Evolutionary conservation across 2,329 filamentous ascomycete species (phyloP), one percentile per base, ranked within the genome.

Genomic region (Aspergillus ochraceus): DNA sequence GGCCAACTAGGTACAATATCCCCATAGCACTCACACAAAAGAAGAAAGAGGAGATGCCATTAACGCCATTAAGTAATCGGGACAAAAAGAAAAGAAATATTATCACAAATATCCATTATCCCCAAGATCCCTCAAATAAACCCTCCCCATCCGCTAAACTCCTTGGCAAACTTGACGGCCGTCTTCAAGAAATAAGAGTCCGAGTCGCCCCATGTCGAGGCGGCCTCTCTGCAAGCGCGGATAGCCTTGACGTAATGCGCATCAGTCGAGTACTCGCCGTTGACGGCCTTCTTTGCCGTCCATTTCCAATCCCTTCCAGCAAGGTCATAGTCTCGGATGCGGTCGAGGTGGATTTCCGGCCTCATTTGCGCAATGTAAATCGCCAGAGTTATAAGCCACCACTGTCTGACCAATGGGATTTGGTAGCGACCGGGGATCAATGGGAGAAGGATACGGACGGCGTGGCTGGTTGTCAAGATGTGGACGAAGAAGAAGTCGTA

Each of bases 401-500:
- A 98, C 73, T 96, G 88, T 45, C 90, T 83, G 9, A 98, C 82
- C 4, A 99, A 79, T 22, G 80, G 80, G 50, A 92, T 74, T 66
- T 97, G 94, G 68, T 88, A 89, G 68, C 86, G 85, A 14, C 83
- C 76, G 0, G 92, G 92, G 11, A 97, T 79, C 39, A 91, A 76
- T 0, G 95, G 91, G 2, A 99, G 80, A 5, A 99, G 77, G 24
- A 96, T 86, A n/a, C 95, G 86, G 12, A 97, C 85, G 0, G 95
- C 94, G 72, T 99, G 92, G 61, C 89, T 93, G 20, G 90, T 89
- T 0, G 91, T 96, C 32, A 99, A 82, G 8, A 95, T 75, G 71
- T 97, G 92, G 4, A 90, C 88, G 47, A 93, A 76, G 77, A 92
- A 91, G 77, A 96, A 94, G 76, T 95, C 91, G 76, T 92, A 96